A percentile compares a stretch with the other conserved stretches of the same genome.
Conservation (phyloP, 75 land plant genomes). For the Selaginella moellendorffii region DNA sequence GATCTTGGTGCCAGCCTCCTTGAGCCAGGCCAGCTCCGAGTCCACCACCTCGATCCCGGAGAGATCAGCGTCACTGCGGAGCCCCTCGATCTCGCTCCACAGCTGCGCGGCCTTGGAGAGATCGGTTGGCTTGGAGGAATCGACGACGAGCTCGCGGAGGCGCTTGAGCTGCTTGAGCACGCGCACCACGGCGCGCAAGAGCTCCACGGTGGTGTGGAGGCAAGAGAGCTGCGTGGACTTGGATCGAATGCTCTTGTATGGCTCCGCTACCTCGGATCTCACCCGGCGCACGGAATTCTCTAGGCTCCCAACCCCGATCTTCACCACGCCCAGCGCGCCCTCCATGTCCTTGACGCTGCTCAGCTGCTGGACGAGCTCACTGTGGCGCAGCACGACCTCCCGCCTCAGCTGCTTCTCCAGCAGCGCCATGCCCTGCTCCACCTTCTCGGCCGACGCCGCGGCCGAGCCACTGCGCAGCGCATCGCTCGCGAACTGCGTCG, state of each 20-base stretch:
- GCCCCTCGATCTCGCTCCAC: slow-evolving; percentile 46
- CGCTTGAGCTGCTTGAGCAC: slow-evolving; percentile 41
- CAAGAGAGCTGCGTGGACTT: slow-evolving; percentile 58
- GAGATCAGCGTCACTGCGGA: slow-evolving; percentile 47
- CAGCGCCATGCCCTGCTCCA: slow-evolving; percentile 60
- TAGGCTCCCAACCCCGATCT: slow-evolving; percentile 40
- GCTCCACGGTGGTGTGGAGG: slow-evolving; percentile 49
- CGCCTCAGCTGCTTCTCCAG: slow-evolving; percentile 69
- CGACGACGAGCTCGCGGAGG: slow-evolving; percentile 40
- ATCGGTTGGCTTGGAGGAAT: slow-evolving; percentile 29
- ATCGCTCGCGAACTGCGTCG: slow-evolving; percentile 66
- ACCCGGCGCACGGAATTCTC: slow-evolving; percentile 50
- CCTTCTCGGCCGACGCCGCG: slow-evolving; percentile 63
- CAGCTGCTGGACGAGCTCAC: slow-evolving; percentile 59
- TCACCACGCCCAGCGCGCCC: slow-evolving; percentile 41
- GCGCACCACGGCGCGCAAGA: slow-evolving; percentile 43
- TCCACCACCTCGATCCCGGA: slow-evolving; percentile 57
- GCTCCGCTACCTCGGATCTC: slow-evolving; percentile 66
- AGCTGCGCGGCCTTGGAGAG: slow-evolving; percentile 74
- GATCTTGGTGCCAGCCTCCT: slow-evolving; percentile 44
- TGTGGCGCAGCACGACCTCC: slow-evolving; percentile 61
- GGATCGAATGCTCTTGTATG: slow-evolving; percentile 33
- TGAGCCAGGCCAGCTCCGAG: slow-evolving; percentile 47
- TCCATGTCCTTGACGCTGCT: slow-evolving; percentile 50
- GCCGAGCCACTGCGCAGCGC: slow-evolving; percentile 84